Conservation (phyloP, 108 stramenopile species). For the Skeletonema tropicum region DNA sequence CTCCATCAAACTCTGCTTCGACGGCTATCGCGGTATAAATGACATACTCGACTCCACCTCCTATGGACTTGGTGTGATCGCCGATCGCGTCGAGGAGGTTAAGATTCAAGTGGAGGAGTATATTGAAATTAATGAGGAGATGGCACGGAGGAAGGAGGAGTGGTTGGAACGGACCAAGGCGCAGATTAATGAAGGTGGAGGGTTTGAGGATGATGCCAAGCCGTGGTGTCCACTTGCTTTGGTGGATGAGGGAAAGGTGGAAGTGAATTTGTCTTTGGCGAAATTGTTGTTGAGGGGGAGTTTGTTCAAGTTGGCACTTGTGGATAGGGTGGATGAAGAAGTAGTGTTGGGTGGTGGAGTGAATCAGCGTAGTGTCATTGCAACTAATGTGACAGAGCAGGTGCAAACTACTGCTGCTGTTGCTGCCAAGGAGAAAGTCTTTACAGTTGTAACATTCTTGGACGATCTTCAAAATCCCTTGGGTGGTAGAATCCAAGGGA, state of each 20-base stretch:
- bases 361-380: neutral
- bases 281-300: neutral
- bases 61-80: neutral
- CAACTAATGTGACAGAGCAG: no score
- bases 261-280: neutral
- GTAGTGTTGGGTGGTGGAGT: neutral
- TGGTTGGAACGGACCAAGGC: neutral
- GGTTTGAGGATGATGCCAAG: neutral
- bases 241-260: neutral
- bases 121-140: neutral
- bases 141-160: neutral
- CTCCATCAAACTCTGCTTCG: constrained; percentile 7
- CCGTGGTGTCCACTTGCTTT: neutral
- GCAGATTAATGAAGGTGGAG: neutral
- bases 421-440: neutral
- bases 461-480: neutral
- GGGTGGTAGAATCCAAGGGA: neutral
- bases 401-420: neutral
- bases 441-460: constrained; percentile 16
- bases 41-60: neutral
- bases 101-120: neutral
- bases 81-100: neutral
- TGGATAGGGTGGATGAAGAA: neutral
- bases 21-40: neutral
- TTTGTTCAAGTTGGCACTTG: neutral